phyloP scores from a whole-genome alignment of 2,329 filamentous ascomycete genomes.

The Venturia effusa region DNA sequence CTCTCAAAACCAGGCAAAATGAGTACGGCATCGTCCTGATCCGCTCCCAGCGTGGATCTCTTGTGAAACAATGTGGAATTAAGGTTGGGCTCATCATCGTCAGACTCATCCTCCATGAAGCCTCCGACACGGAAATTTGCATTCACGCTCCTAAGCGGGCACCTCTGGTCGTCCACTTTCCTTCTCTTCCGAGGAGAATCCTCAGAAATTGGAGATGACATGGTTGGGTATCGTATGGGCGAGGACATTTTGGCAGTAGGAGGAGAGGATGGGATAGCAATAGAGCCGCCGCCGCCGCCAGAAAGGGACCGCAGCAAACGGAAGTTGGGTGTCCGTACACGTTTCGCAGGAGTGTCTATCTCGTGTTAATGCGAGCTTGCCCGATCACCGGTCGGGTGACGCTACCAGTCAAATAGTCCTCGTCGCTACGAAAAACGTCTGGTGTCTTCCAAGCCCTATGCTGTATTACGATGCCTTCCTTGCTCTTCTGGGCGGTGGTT shows the following conservation, averaged over 20 bases:
- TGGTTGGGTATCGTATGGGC: conserved; percentile 44
- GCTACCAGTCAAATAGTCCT: conserved; percentile 25
- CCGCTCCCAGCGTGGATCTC: conserved; percentile 21
- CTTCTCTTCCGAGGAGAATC: conserved; percentile 29
- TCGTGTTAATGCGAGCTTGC: conserved; percentile 15
- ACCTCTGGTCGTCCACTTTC: conserved; percentile 20
- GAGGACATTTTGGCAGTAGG: conserved; percentile 52
- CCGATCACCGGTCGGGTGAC: conserved; percentile 14
- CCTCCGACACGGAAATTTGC: conserved; percentile 6
- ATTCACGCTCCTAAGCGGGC: not conserved
- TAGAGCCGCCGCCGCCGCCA: not conserved
- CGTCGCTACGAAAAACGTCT: conserved; percentile 41
- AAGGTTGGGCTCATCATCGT: conserved; percentile 20
- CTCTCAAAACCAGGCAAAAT: not conserved
- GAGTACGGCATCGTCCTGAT: not conserved
- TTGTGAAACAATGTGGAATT: conserved; percentile 20
- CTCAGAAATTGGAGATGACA: conserved; percentile 31
- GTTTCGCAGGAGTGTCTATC: conserved; percentile 12
- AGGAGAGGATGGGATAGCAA: conserved; percentile 28
- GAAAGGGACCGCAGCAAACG: not conserved
- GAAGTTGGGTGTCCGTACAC: conserved; percentile 16
- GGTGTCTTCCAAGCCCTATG: conserved; percentile 37
- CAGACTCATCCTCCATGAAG: conserved; percentile 27
- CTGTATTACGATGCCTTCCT: conserved; percentile 38
- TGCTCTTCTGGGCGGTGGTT: conserved; percentile 30